Conservation (phyloP, 1,139 yeast genomes). For the Yamadazyma kanchanaburiensis region DNA sequence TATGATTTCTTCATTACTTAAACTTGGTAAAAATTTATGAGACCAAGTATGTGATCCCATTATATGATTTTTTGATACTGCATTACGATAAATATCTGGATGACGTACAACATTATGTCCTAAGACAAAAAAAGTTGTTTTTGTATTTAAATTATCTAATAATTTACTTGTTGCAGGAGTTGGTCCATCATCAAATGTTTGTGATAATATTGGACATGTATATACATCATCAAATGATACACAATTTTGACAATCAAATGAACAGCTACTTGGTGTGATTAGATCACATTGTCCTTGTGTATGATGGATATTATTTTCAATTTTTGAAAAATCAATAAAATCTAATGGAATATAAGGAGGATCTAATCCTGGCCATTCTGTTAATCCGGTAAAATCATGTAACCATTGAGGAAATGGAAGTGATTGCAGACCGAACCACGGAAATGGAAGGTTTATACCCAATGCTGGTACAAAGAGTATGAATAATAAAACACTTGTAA, state of each 20-base stretch:
- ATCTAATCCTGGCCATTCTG: slow-evolving; percentile 76
- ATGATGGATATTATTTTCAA: slow-evolving; percentile 50
- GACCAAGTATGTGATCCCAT: slow-evolving; percentile 94
- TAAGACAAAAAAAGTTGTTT: slow-evolving; percentile 77
- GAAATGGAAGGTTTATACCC: background rate
- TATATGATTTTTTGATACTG: slow-evolving; percentile 65
- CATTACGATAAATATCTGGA: slow-evolving; percentile 67
- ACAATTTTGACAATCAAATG: slow-evolving; percentile 85
- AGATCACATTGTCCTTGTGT: slow-evolving; percentile 57
- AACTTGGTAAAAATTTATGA: slow-evolving; percentile 76
- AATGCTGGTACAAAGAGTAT: too few relatives aligned
- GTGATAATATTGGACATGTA: slow-evolving; percentile 72
- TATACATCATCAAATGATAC: slow-evolving; percentile 72
- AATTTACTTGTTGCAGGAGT: slow-evolving; percentile 64
- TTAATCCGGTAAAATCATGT: slow-evolving; percentile 64
- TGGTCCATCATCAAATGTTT: slow-evolving; percentile 96
- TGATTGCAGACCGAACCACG: slow-evolving; percentile 1
- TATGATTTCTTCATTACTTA: slow-evolving; percentile 73
- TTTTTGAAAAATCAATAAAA: slow-evolving; percentile 53
- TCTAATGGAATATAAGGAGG: slow-evolving; percentile 87
- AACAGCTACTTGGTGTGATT: slow-evolving; percentile 51
- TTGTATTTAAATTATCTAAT: slow-evolving; percentile 45
- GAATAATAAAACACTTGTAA: too few relatives aligned
- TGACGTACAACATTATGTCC: slow-evolving; percentile 75
- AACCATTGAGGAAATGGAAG: slow-evolving; percentile 79